Base-by-base conservation (phyloP, 1,284 basidiomycete species). In the Trametes sp. region DNA sequence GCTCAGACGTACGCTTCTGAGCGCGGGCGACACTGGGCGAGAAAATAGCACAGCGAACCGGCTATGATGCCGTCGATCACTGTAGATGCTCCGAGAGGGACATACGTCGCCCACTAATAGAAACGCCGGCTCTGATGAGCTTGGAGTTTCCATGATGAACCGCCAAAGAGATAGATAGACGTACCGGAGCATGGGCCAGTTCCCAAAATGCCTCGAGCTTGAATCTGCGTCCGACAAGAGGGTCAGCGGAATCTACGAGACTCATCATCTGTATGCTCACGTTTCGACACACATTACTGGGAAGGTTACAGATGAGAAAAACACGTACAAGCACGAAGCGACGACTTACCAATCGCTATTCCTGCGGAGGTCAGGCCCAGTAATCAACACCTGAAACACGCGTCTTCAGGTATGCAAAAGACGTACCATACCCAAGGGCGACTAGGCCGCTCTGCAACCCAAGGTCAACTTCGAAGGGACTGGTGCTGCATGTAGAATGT, bases 11-110 rank as follows among this genome's bases (percentile, higher is more conserved):
- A 72, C 70, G 59, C 59, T n/a, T 55, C 61, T 8, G 56, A 66
- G 14, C 63, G 65, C 5, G 63, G 62, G 1, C 69, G 61, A 54
- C 69, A 72, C 10, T 68, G 60, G 14, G 55, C 57, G 8, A 72
- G 63, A 33, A 70, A 66, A 45, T 68, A 69, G 38, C 69, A 69
- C 19, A 72, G 60, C 4, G 70, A 62, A 5, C 61, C 57, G 10
- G 70, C 68, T 45, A 72, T 69, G 46, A 67, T 21, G 2, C 52
- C 61, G 54, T 72, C 70, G 42, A 70, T 63, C 35, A 64, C 46
- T 0, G 68, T 70, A 2, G 66, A 66, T 9, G 58, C 54, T 8
- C 61, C 64, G 13, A 68, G 62, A 14, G 70, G 65, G 6, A 70
- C 55, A 54, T 66, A 72, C 6, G 67, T 70, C 13, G 67, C 69